phyloP scores from a whole-genome alignment of 495 filamentous ascomycete genomes.

The Lentithecium fluviatile region DNA sequence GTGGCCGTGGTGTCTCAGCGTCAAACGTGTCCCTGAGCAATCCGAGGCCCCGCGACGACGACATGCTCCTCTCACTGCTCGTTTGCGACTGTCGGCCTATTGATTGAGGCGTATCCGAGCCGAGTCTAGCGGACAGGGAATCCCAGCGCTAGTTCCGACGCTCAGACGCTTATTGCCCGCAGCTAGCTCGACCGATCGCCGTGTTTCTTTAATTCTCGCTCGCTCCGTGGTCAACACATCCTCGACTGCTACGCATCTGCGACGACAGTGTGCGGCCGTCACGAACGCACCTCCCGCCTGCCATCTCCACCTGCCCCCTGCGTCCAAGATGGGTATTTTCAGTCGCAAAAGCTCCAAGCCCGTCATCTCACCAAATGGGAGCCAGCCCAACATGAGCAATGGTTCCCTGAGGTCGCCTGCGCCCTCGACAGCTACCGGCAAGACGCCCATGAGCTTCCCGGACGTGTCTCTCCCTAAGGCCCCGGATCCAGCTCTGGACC shows the following conservation, averaged over 20 bases:
- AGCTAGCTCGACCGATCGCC: background rate
- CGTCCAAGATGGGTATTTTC: constrained; percentile 60
- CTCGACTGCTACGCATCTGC: background rate
- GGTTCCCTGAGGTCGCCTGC: constrained; percentile 56
- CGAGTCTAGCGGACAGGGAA: background rate
- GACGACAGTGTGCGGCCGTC: background rate
- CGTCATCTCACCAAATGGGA: constrained; percentile 48
- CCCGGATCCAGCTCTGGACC: constrained; percentile 87
- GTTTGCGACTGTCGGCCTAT: too few relatives aligned
- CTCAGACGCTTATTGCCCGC: background rate
- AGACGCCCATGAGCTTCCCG: constrained; percentile 52
- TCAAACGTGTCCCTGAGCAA: too few relatives aligned
- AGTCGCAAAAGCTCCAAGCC: constrained; percentile 59
- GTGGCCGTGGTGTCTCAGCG: too few relatives aligned
- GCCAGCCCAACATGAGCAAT: constrained; percentile 53
- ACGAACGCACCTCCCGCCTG: constrained; percentile 4
- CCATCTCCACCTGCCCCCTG: background rate
- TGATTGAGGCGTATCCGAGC: too few relatives aligned
- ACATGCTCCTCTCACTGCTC: too few relatives aligned
- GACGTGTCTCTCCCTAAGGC: constrained; percentile 75
- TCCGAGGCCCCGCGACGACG: too few relatives aligned
- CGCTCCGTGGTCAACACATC: background rate
- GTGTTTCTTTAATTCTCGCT: background rate
- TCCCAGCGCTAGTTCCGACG: background rate
- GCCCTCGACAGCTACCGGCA: constrained; percentile 38